Conservation (phyloP, 106 monocot species). For the Allium fistulosum region DNA sequence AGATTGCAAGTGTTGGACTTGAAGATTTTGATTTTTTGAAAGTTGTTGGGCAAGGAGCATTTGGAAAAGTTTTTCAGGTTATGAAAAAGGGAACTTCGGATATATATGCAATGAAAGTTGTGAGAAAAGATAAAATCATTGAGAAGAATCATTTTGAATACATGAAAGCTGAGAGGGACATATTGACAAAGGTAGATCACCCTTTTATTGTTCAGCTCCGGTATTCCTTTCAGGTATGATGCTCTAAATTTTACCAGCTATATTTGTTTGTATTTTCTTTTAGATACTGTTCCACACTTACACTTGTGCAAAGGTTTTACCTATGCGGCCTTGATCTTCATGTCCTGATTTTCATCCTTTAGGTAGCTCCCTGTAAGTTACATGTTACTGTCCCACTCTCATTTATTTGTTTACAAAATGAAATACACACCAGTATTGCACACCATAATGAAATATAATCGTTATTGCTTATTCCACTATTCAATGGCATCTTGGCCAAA, state of each 20-base stretch:
- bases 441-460: too few species aligned
- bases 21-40: constrained; percentile 91
- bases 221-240: constrained; percentile 88
- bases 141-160: constrained; percentile 97
- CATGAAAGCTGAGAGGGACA: constrained; percentile 99
- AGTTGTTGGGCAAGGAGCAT: constrained; percentile 94
- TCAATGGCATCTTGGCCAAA: too few species aligned
- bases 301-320: not conserved
- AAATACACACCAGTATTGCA: not conserved
- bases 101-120: constrained; percentile 99
- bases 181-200: constrained; percentile 90
- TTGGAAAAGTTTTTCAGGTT: constrained; percentile 98
- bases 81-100: constrained; percentile 89
- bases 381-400: not conserved
- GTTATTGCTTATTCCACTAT: too few species aligned
- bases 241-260: not conserved
- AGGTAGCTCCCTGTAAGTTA: not conserved
- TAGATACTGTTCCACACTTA: not conserved
- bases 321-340: not conserved
- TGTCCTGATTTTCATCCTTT: not conserved
- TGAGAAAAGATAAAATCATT: constrained; percentile 98
- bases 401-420: not conserved
- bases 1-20: constrained; percentile 54
- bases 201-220: constrained; percentile 95
- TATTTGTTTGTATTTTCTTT: not conserved